Evolutionary conservation across 441 rosid genomes (phyloP).

Genomic region (Cnidoscolus chayamansa): DNA sequence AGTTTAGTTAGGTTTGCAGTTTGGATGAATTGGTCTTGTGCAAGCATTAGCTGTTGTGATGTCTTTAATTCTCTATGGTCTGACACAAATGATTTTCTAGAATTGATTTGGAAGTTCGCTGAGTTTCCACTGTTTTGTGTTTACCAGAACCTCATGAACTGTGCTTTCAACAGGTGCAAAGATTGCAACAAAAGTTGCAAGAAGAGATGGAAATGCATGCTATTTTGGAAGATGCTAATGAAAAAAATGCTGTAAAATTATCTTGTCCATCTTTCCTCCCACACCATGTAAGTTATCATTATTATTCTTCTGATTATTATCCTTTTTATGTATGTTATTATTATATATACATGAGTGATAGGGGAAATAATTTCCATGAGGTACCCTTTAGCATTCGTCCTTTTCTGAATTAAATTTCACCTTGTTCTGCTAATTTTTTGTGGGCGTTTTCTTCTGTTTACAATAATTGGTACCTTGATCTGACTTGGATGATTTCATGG

Average conservation of each 20-base stretch:
- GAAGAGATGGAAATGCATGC: slow-evolving; percentile 59
- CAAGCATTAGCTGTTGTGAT: neutral
- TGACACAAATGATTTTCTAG: neutral
- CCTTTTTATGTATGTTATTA: neutral
- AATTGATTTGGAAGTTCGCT: neutral
- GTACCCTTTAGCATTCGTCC: neutral
- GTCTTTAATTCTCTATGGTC: neutral
- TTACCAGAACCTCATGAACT: slow-evolving; percentile 3
- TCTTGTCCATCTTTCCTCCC: slow-evolving; percentile 54
- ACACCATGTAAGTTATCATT: slow-evolving; percentile 39
- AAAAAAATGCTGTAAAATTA: slow-evolving; percentile 45
- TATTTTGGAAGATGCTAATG: slow-evolving; percentile 55
- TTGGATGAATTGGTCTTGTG: slow-evolving; percentile 2
- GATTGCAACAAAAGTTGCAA: slow-evolving; percentile 55
- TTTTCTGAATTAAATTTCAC: neutral
- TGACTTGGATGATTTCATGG: slow-evolving; percentile 1
- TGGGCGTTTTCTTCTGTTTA: neutral
- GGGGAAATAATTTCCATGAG: neutral
- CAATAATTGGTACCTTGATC: neutral
- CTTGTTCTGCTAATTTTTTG: neutral
- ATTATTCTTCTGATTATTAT: slow-evolving; percentile 1
- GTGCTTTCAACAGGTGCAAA: slow-evolving; percentile 51
- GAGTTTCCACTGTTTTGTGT: neutral
- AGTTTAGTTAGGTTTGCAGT: neutral
- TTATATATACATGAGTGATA: slow-evolving; percentile 3